Conservation (phyloP, 1,139 yeast genomes). For the Ogataea hybrid region DNA sequence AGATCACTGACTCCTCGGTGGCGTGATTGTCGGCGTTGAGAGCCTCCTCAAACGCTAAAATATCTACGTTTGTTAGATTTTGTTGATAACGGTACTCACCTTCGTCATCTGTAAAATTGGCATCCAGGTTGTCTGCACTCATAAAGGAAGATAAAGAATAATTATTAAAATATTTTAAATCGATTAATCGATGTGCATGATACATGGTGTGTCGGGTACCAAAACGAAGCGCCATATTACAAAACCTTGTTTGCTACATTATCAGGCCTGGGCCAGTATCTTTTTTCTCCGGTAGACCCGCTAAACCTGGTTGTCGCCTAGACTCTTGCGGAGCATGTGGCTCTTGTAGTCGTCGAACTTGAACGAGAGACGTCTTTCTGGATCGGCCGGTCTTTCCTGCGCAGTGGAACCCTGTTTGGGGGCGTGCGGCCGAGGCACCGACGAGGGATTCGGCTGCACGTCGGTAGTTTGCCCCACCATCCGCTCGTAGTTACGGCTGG, state of each 20-base stretch:
- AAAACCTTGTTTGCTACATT: background rate
- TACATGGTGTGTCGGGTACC: no score
- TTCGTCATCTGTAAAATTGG: conserved; percentile 30
- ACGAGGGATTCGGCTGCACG: background rate
- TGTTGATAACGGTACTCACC: conserved; percentile 2
- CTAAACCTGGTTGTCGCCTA: conserved; percentile 12
- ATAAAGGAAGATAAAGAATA: background rate
- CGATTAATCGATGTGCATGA: no score
- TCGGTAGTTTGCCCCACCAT: conserved; percentile 8
- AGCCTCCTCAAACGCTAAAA: conserved; percentile 40
- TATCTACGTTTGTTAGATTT: conserved; percentile 22
- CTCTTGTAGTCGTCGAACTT: conserved; percentile 23
- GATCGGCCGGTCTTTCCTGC: background rate
- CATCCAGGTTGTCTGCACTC: conserved; percentile 21
- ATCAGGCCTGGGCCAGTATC: background rate
- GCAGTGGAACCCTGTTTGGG: background rate
- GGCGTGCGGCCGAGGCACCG: background rate
- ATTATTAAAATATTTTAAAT: background rate
- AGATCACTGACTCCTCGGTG: conserved; percentile 6
- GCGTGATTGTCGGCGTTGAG: conserved; percentile 29
- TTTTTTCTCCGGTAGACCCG: background rate
- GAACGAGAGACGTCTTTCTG: conserved; percentile 17
- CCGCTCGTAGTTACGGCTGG: conserved; percentile 8
- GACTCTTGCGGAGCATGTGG: conserved; percentile 21
- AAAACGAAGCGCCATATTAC: background rate